Percentiles rank a stretch among this genome's conserved stretches.
phyloP scores from a whole-genome alignment of 2,329 filamentous ascomycete genomes.

The Thelonectria blattea region DNA sequence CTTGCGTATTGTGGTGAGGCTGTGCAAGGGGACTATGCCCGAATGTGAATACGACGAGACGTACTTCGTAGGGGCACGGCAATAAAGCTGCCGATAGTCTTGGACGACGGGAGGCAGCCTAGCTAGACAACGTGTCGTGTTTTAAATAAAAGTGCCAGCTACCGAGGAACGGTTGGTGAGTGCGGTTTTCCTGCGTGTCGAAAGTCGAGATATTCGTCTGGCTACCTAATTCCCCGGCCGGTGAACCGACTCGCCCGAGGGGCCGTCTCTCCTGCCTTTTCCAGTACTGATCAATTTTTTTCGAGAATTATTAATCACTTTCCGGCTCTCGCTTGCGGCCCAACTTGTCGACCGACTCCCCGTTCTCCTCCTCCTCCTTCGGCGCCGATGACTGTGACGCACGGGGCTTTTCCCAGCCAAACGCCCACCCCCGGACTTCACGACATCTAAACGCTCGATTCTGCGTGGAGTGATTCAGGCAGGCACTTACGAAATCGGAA shows the following conservation, averaged over 20 bases:
- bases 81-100: not conserved
- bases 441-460: not conserved
- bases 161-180: too few relatives aligned
- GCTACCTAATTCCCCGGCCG: too few relatives aligned
- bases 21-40: conserved; percentile 29
- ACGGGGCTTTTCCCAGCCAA: conserved; percentile 24
- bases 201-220: too few relatives aligned
- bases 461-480: conserved; percentile 1
- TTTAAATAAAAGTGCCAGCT: too few relatives aligned
- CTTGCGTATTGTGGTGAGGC: conserved; percentile 39
- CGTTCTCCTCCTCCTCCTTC: not conserved
- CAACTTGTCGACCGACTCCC: conserved; percentile 8
- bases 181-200: too few relatives aligned
- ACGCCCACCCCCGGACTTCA: conserved; percentile 4
- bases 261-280: too few relatives aligned
- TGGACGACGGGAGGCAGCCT: not conserved
- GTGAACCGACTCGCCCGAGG: too few relatives aligned
- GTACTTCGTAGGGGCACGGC: not conserved
- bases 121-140: not conserved
- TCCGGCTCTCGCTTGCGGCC: not conserved
- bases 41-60: not conserved
- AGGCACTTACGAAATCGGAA: not conserved
- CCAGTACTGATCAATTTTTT: too few relatives aligned
- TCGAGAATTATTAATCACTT: too few relatives aligned
- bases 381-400: conserved; percentile 22